Conservation (phyloP, 1,139 yeast genomes). For the Sugiyamaella castrensis region DNA sequence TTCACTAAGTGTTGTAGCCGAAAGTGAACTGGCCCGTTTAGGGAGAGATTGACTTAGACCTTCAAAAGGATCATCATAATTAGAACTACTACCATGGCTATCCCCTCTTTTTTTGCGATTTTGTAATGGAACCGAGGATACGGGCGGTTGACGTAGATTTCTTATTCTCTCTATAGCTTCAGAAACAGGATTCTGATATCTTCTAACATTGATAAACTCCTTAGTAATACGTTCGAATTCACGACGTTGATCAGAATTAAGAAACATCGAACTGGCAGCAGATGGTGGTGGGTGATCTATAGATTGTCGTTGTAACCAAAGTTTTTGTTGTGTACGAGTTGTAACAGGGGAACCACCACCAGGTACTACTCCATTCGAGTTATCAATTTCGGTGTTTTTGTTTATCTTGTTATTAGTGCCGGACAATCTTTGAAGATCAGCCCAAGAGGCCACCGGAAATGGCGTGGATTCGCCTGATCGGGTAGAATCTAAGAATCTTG, state of each 20-base stretch:
- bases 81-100: neutral
- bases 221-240: conserved; percentile 74
- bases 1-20: conserved; percentile 23
- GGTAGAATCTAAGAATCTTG: conserved; percentile 2
- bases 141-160: conserved; percentile 18
- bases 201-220: conserved; percentile 66
- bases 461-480: conserved; percentile 13
- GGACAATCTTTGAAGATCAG: conserved; percentile 18
- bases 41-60: conserved; percentile 27
- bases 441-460: conserved; percentile 21
- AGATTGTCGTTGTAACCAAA: conserved; percentile 81
- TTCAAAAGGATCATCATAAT: conserved; percentile 14
- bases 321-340: conserved; percentile 75
- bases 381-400: neutral
- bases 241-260: conserved; percentile 52
- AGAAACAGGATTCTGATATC: conserved; percentile 66
- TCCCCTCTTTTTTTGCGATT: conserved; percentile 6
- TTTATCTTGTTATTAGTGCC: neutral
- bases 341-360: conserved; percentile 25
- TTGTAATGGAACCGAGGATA: conserved; percentile 1
- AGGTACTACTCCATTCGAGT: neutral
- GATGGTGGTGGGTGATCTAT: conserved; percentile 39
- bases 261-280: conserved; percentile 12
- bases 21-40: conserved; percentile 23
- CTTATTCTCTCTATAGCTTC: conserved; percentile 52